Conservation (phyloP, 306 rosid species). For the Lotus japonicus region DNA sequence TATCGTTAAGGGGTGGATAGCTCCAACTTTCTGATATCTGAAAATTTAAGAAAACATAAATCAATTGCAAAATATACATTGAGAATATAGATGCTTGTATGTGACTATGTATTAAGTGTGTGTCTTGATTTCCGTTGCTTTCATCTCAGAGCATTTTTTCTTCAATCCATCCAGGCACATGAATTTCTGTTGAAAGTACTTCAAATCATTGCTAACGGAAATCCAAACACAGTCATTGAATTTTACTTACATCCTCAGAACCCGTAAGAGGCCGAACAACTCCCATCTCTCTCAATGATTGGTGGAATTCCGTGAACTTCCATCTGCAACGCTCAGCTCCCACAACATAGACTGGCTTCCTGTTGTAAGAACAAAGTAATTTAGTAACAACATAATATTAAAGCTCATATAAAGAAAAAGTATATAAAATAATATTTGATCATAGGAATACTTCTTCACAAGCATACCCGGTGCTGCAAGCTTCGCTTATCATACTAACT, state of each 20-base stretch:
- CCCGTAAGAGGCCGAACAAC: conserved; percentile 85
- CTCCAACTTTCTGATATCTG: conserved; percentile 98
- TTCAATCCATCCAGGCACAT: no score
- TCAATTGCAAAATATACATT: background rate
- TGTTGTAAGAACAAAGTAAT: conserved; percentile 26
- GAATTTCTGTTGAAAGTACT: no score
- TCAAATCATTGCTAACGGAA: no score
- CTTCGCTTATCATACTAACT: conserved; percentile 86
- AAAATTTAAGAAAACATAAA: conserved; percentile 11
- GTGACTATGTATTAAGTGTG: no score
- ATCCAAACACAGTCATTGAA: background rate
- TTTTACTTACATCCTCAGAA: conserved; percentile 76
- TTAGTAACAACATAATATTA: background rate
- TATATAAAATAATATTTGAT: background rate
- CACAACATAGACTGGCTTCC: conserved; percentile 81
- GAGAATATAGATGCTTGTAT: background rate
- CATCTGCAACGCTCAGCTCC: conserved; percentile 84
- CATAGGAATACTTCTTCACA: conserved; percentile 7
- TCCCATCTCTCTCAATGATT: conserved; percentile 64
- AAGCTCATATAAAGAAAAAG: background rate
- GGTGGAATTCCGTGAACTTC: conserved; percentile 81
- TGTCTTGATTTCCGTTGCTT: no score
- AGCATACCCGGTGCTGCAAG: conserved; percentile 95
- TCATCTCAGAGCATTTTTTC: no score
- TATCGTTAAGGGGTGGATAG: conserved; percentile 87